These are phyloP conservation scores for Zancudomyces culisetae DNA, from an alignment of 371 early-diverging fungal species.

Conservation along the genomic window DNA sequence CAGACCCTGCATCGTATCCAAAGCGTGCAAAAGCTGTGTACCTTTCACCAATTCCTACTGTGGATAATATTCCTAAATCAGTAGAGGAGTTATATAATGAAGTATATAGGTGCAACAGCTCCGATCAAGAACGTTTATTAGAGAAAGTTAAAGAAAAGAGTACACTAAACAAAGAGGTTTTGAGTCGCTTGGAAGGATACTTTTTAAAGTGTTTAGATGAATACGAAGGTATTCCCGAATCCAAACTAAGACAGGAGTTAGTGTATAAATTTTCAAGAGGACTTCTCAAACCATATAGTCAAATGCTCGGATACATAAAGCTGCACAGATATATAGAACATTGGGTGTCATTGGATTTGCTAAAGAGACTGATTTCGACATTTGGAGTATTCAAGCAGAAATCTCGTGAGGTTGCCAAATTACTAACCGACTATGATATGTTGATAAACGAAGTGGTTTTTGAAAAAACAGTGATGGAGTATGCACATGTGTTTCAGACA, in stretches of 20 bases:
- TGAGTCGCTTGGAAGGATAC: slow-evolving; percentile 60
- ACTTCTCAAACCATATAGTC: slow-evolving; percentile 79
- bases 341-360: slow-evolving; percentile 33
- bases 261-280: slow-evolving; percentile 86
- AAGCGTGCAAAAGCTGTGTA: no score
- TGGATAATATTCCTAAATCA: no score
- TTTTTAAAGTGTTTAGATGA: slow-evolving; percentile 78
- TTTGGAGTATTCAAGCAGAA: slow-evolving; percentile 73
- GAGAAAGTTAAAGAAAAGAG: no score
- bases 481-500: slow-evolving; percentile 79
- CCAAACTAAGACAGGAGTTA: slow-evolving; percentile 67
- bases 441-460: slow-evolving; percentile 84
- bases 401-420: slow-evolving; percentile 62
- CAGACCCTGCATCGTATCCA: no score
- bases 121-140: no score
- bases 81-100: no score
- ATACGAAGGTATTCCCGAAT: slow-evolving; percentile 52
- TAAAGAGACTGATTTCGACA: slow-evolving; percentile 41
- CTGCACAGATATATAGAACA: slow-evolving; percentile 78
- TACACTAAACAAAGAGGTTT: no score
- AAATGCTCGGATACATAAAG: slow-evolving; percentile 72
- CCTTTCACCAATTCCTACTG: no score
- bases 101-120: no score
- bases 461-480: slow-evolving; percentile 76
- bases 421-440: slow-evolving; percentile 79